phyloP scores from a whole-genome alignment of 352 stramenopile species.

The Globisporangium uncinulatum region DNA sequence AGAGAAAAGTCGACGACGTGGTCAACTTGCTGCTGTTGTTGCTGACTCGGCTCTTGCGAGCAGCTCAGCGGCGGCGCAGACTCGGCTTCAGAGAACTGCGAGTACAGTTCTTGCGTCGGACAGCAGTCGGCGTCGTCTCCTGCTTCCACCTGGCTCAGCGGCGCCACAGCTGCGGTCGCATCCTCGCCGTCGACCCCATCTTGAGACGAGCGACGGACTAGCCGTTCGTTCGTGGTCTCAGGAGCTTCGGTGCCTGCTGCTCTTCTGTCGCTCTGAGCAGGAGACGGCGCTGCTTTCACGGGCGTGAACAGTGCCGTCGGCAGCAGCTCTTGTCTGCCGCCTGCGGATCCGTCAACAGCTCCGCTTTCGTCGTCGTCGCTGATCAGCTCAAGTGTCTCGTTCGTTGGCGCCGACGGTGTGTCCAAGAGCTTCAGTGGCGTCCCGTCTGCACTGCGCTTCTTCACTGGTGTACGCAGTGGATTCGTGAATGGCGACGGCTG shows the following conservation, averaged over 20 bases:
- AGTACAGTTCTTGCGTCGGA: slow-evolving; percentile 8
- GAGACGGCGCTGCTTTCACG: slow-evolving; percentile 1
- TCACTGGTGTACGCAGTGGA: neutral
- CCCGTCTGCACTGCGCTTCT: neutral
- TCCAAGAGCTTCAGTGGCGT: slow-evolving; percentile 8
- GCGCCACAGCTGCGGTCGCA: neutral
- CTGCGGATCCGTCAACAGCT: neutral
- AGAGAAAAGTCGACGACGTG: slow-evolving; percentile 6
- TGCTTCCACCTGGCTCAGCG: neutral
- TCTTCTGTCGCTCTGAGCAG: neutral
- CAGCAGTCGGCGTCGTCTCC: neutral
- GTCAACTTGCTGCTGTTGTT: neutral
- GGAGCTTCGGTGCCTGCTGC: neutral
- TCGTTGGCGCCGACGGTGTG: slow-evolving; percentile 11
- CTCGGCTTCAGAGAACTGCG: slow-evolving; percentile 8
- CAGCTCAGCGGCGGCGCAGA: slow-evolving; percentile 7
- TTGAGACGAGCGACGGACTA: neutral
- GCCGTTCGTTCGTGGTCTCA: neutral
- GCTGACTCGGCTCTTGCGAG: slow-evolving; percentile 12
- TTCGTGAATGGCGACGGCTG: slow-evolving; percentile 7
- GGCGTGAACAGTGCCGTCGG: slow-evolving; percentile 4
- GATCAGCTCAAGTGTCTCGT: slow-evolving; percentile 7
- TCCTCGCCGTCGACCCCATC: neutral
- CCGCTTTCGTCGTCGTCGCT: slow-evolving; percentile 4
- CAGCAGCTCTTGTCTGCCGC: neutral